These are phyloP conservation scores for Phyllostachys edulis DNA, from an alignment of 176 grass and related monocot species.

Conservation along the genomic window DNA sequence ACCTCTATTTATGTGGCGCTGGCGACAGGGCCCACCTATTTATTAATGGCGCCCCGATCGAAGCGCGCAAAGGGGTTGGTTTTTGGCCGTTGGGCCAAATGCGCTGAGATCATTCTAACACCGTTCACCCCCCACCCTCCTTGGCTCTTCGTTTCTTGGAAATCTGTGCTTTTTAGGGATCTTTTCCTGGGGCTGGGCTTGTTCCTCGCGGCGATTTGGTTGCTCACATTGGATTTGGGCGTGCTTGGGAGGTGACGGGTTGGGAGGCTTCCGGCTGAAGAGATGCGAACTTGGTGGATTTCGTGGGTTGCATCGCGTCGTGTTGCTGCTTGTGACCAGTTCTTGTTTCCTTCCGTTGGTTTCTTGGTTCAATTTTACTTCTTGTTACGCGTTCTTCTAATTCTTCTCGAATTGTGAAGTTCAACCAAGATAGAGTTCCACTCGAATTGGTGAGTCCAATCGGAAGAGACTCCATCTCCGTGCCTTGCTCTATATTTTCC, in stretches of 20 bases:
- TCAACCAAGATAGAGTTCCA: too few species aligned
- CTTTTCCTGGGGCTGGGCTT: not conserved
- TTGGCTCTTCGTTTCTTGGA: not conserved
- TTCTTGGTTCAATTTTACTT: not conserved
- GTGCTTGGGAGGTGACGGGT: too few species aligned
- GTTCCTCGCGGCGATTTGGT: not conserved
- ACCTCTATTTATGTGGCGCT: too few species aligned
- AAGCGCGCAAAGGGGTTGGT: too few species aligned
- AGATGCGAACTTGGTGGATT: not conserved
- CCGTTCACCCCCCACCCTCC: not conserved
- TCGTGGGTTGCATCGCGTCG: not conserved
- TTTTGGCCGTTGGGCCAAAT: too few species aligned
- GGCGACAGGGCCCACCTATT: too few species aligned
- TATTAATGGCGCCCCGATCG: too few species aligned
- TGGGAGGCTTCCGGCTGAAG: not conserved
- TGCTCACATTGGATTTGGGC: conserved; percentile 3
- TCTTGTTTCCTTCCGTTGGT: not conserved
- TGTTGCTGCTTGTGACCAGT: not conserved
- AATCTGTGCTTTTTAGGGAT: not conserved
- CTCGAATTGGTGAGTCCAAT: not conserved
- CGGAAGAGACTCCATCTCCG: not conserved
- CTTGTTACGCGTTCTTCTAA: not conserved
- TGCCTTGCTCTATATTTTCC: not conserved
- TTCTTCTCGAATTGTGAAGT: not conserved
- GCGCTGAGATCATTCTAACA: too few species aligned